Evolutionary conservation across 179 eudicot genomes (phyloP).

Genomic region (Camellia oleifera): DNA sequence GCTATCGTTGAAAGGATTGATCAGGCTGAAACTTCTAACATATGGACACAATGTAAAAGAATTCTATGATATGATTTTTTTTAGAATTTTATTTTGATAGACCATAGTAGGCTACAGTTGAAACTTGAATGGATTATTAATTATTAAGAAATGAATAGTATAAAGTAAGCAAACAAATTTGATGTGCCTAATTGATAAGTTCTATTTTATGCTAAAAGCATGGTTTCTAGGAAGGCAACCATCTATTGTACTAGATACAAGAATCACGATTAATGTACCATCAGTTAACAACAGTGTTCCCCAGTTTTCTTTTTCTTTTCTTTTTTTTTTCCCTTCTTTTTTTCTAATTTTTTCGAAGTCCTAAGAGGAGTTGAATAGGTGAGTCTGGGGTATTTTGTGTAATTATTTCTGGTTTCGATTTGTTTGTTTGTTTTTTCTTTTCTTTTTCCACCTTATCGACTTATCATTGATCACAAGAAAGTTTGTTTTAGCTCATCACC

Average conservation of each 20-base stretch:
- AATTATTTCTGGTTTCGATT: background rate
- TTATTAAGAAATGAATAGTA: background rate
- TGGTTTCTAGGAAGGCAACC: background rate
- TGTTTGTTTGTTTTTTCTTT: background rate
- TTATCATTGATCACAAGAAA: background rate
- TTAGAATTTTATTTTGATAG: background rate
- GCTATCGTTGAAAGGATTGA: background rate
- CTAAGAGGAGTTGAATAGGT: background rate
- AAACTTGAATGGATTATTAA: background rate
- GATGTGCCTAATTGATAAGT: background rate
- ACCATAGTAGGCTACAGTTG: background rate
- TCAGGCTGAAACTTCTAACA: background rate
- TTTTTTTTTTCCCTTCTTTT: background rate
- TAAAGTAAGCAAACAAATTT: background rate
- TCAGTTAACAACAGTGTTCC: background rate
- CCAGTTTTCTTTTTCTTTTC: background rate
- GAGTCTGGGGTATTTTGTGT: background rate
- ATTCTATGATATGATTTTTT: background rate
- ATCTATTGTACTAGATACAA: background rate
- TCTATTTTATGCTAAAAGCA: background rate
- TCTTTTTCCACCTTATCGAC: background rate
- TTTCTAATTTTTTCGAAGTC: background rate
- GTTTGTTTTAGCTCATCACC: background rate
- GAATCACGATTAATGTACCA: background rate
- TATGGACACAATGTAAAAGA: background rate